Percentiles rank a stretch among this genome's conserved stretches.
Conservation (phyloP, 257 asterid genomes). For the Schizonepeta tenuifolia region DNA sequence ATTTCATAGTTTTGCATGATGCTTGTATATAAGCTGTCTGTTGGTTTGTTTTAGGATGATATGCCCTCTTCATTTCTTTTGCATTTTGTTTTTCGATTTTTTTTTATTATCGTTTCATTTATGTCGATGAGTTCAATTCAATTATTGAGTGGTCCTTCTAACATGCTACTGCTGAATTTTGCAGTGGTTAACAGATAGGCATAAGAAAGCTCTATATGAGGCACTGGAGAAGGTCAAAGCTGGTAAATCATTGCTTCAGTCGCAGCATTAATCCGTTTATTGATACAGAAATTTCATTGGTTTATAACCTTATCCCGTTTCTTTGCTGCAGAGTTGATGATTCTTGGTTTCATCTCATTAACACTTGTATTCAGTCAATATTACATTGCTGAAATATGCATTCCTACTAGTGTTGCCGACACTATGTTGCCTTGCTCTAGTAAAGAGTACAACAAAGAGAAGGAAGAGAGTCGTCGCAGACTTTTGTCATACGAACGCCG, state of each 20-base stretch:
- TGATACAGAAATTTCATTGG: not conserved
- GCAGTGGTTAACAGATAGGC: conserved; percentile 81
- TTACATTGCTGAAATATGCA: conserved; percentile 86
- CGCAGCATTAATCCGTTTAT: not conserved
- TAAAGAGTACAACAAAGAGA: not conserved
- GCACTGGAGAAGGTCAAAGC: conserved; percentile 95
- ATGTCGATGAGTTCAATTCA: not conserved
- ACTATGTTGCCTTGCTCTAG: conserved; percentile 76
- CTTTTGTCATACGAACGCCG: conserved; percentile 69
- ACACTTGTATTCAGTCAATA: conserved; percentile 80
- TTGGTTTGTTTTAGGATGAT: not conserved
- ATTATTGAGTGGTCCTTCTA: conserved; percentile 5
- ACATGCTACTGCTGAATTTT: conserved; percentile 24
- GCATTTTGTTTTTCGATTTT: conserved; percentile 2
- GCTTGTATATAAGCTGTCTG: not conserved
- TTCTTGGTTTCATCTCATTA: conserved; percentile 92
- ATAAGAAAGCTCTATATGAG: conserved; percentile 83
- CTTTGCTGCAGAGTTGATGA: conserved; percentile 82
- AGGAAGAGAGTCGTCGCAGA: conserved; percentile 46
- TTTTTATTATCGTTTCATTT: not conserved
- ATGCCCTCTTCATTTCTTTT: conserved; percentile 16
- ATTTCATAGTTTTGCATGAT: not conserved
- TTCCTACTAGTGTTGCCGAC: conserved; percentile 65
- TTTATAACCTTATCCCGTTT: conserved; percentile 29
- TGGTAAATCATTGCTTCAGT: conserved; percentile 44